Conservation (phyloP, 768 basidiomycete species). For the Favolaschia claudopus region DNA sequence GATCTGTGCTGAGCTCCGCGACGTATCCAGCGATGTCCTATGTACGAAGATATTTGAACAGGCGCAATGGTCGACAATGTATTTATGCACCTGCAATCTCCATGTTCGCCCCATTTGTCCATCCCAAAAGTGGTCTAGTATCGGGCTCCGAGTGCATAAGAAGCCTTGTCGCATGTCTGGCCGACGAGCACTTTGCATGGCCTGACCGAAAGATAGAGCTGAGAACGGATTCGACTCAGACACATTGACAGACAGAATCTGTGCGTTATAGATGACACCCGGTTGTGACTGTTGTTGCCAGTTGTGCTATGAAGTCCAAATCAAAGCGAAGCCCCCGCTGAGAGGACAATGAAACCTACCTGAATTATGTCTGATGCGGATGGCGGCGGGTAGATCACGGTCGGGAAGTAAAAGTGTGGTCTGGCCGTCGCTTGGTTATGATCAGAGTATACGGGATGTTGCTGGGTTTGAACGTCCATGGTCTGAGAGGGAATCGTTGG, state of each 20-base stretch:
- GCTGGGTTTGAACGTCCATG: too few relatives aligned
- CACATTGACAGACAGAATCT: conserved; percentile 52
- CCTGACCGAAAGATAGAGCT: conserved; percentile 44
- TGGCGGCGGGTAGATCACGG: too few relatives aligned
- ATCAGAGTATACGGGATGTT: too few relatives aligned
- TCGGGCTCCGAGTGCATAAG: conserved; percentile 62
- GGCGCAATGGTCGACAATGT: not conserved
- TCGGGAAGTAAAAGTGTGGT: too few relatives aligned
- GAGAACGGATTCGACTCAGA: conserved; percentile 50
- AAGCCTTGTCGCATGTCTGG: conserved; percentile 44
- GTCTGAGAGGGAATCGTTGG: too few relatives aligned
- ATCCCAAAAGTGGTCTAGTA: conserved; percentile 86
- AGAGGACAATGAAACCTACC: too few relatives aligned
- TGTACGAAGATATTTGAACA: conserved; percentile 40
- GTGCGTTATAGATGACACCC: conserved; percentile 56
- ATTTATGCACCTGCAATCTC: conserved; percentile 72
- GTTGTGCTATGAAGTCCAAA: too few relatives aligned
- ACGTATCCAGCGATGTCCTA: conserved; percentile 89
- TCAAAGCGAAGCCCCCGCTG: too few relatives aligned
- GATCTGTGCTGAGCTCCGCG: conserved; percentile 93
- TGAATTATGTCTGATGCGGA: too few relatives aligned
- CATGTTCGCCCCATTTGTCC: conserved; percentile 77
- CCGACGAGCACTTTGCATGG: conserved; percentile 54
- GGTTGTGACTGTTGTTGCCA: too few relatives aligned
- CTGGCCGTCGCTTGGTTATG: too few relatives aligned